Percentiles rank a stretch among this genome's conserved stretches.
Evolutionary conservation across 805 yeast species (phyloP).

Genomic region (Ogataea thermomethanolica): DNA sequence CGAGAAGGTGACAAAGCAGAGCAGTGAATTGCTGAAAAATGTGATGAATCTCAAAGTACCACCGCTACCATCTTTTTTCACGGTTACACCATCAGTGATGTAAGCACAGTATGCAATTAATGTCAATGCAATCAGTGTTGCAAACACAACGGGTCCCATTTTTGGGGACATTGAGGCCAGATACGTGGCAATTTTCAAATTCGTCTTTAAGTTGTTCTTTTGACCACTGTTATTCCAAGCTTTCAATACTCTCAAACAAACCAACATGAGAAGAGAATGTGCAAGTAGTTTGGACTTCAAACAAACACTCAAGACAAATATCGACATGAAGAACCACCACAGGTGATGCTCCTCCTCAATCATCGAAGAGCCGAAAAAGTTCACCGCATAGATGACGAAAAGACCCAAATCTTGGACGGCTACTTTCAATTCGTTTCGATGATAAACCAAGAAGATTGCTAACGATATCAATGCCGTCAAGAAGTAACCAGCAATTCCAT

Average conservation of each 20-base stretch:
- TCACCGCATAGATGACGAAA: constrained; percentile 40
- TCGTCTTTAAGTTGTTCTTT: constrained; percentile 53
- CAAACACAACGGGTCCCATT: constrained; percentile 24
- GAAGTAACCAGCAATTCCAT: constrained; percentile 36
- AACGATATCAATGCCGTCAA: constrained; percentile 32
- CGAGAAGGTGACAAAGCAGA: constrained; percentile 33
- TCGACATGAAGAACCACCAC: constrained; percentile 80
- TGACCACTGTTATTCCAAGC: constrained; percentile 93
- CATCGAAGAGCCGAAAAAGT: constrained; percentile 81
- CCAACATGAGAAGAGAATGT: constrained; percentile 22
- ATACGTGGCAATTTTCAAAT: constrained; percentile 44
- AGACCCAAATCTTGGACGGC: constrained; percentile 28
- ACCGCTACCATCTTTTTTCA: neutral
- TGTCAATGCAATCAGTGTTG: constrained; percentile 17
- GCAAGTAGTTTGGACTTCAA: constrained; percentile 17
- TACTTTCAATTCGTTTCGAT: constrained; percentile 11
- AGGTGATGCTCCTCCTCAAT: constrained; percentile 95
- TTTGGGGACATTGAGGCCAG: constrained; percentile 30
- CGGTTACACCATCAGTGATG: neutral
- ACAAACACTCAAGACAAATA: constrained; percentile 23
- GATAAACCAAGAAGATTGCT: constrained; percentile 21
- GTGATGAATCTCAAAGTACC: constrained; percentile 27
- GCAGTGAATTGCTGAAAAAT: constrained; percentile 44
- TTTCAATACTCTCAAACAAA: constrained; percentile 55
- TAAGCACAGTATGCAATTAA: constrained; percentile 14